phyloP scores from a whole-genome alignment of 352 stramenopile species.

The Globisporangium barbulae region DNA sequence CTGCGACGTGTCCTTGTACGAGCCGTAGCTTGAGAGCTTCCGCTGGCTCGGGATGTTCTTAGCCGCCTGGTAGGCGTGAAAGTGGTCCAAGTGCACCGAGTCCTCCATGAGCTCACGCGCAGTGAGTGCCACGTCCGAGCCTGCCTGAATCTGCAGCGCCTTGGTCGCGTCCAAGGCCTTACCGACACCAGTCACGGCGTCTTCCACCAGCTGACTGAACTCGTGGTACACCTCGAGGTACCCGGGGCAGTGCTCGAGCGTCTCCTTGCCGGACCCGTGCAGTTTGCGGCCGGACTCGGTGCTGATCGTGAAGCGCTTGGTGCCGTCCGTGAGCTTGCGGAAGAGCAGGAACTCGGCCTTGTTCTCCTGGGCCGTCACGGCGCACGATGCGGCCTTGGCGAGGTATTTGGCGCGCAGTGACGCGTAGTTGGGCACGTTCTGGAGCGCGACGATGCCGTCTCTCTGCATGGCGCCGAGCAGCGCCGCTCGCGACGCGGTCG shows the following conservation, averaged over 20 bases:
- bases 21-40: background rate
- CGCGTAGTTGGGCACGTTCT: slow-evolving; percentile 65
- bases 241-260: slow-evolving; percentile 27
- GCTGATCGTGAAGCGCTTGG: slow-evolving; percentile 41
- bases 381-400: slow-evolving; percentile 49
- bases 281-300: slow-evolving; percentile 39
- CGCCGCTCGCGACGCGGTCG: slow-evolving; percentile 19
- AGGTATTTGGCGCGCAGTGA: slow-evolving; percentile 52
- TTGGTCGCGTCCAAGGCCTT: slow-evolving; percentile 31
- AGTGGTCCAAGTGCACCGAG: slow-evolving; percentile 53
- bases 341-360: slow-evolving; percentile 65
- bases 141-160: slow-evolving; percentile 18
- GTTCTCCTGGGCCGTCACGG: slow-evolving; percentile 41
- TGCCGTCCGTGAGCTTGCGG: slow-evolving; percentile 58
- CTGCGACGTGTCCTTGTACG: slow-evolving; percentile 23
- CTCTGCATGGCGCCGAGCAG: slow-evolving; percentile 53
- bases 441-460: slow-evolving; percentile 72
- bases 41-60: too few relatives aligned
- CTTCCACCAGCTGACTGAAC: slow-evolving; percentile 42
- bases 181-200: slow-evolving; percentile 35
- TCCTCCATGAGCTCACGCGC: slow-evolving; percentile 39
- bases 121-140: slow-evolving; percentile 32
- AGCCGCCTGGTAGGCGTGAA: slow-evolving; percentile 56
- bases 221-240: slow-evolving; percentile 35
- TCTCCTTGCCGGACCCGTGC: too few relatives aligned